Evolutionary conservation across 306 rosid species (phyloP), one percentile per base, ranked within the genome.

Genomic region (Pyrus bretschneideri): DNA sequence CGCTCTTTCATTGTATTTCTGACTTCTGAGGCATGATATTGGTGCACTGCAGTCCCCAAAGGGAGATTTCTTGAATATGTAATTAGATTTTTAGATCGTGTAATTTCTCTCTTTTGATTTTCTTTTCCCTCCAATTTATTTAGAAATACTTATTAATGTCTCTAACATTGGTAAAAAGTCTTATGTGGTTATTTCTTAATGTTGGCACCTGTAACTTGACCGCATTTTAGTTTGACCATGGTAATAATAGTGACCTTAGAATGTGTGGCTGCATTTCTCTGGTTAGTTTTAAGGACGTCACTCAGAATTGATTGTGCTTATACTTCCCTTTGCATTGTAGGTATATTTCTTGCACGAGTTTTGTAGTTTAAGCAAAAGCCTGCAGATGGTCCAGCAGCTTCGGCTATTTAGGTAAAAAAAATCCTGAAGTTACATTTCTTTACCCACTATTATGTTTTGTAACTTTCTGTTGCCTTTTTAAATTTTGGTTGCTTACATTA

Each of bases 301-400:
- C 49, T 68, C 21, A 33, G 21, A 27, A 68, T 25, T 31, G 45
- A 23, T 12, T 29, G 5, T 77, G 35, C 29, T 27, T 73, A 17
- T 22, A 6, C 45, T 45, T 25, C 68, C 18, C 59, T 58, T 60
- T 25, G 23, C 59, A 67, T 69, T 58, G 58, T 85, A 94, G 98
- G 91, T 94, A 45, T 84, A 87, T 87, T 94, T 94, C 85, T 85
- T 94, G 88, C 89, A 90, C 3, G 97, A 91, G 83, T 94, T 94
- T 83, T 94, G 98, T 85, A 86, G 89, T 88, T 84, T 94, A 79
- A 91, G 95, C 84, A 94, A 90, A 87, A 94, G 96, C 80, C 89
- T 94, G 81, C 98, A 89, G 85, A 90, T 91, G 96, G 97, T 91
- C 71, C 93, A 94, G 81, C 98, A 94, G 85, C 88, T 90, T 70